phyloP scores from a whole-genome alignment of 1,284 basidiomycete genomes.

The Ustilago hordei region DNA sequence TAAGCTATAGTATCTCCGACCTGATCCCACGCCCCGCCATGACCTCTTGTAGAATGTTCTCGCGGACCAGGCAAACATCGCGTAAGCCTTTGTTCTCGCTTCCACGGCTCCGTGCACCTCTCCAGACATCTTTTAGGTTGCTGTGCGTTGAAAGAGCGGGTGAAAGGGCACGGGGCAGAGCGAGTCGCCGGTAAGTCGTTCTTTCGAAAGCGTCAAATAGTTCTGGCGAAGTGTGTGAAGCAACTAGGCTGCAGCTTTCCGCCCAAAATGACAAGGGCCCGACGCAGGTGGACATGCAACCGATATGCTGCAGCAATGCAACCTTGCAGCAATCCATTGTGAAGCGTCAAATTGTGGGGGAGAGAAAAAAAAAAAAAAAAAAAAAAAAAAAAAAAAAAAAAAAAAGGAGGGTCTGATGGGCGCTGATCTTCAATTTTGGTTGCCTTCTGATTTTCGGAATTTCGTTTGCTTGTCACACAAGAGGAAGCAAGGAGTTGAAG shows the following conservation, averaged over 20 bases:
- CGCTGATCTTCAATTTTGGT: neutral
- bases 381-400: too few relatives aligned
- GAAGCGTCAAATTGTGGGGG: too few relatives aligned
- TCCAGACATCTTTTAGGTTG: conserved; percentile 1
- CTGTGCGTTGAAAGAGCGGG: neutral
- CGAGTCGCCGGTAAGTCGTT: conserved; percentile 3
- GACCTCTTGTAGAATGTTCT: neutral
- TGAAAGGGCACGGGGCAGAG: neutral
- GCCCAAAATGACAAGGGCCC: neutral
- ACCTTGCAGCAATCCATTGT: conserved; percentile 16
- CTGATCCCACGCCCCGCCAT: neutral
- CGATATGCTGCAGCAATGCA: conserved; percentile 22
- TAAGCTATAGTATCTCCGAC: neutral
- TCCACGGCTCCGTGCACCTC: neutral
- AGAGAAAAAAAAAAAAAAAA: too few relatives aligned
- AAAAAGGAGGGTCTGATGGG: neutral
- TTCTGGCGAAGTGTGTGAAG: conserved; percentile 15
- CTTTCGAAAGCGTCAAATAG: conserved; percentile 17
- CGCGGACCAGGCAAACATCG: neutral
- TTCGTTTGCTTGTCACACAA: too few relatives aligned
- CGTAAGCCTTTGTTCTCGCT: neutral
- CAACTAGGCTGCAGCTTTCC: conserved; percentile 1
- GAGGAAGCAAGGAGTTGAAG: too few relatives aligned
- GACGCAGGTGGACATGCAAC: conserved; percentile 4
- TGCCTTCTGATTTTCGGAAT: neutral